Conservation (phyloP, 78 protist species). For the Dictyostelium firmibasis region DNA sequence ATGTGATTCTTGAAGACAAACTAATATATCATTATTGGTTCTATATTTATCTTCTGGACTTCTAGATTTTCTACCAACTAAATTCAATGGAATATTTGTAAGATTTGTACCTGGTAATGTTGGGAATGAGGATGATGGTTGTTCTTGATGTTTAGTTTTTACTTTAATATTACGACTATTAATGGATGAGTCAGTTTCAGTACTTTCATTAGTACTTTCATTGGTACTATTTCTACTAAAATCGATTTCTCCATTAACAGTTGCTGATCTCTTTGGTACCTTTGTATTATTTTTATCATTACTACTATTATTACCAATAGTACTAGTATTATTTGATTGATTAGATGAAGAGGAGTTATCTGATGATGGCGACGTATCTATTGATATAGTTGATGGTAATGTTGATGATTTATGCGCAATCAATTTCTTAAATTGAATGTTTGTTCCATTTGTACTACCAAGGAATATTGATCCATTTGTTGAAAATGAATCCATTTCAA, state of each 20-base stretch:
- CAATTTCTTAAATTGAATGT: background rate
- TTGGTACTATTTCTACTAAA: background rate
- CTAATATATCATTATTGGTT: background rate
- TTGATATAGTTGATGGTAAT: background rate
- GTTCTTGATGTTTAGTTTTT: background rate
- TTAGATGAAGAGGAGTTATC: no score
- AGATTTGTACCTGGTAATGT: constrained; percentile 1
- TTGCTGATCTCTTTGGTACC: background rate
- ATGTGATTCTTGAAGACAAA: background rate
- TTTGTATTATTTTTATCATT: background rate
- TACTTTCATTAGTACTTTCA: background rate
- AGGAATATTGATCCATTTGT: background rate
- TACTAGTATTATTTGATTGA: background rate
- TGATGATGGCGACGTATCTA: background rate
- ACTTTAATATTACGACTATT: background rate
- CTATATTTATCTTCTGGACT: background rate
- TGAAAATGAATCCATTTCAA: background rate
- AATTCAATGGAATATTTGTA: constrained; percentile 2
- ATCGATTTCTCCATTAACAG: background rate
- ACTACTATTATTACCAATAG: background rate
- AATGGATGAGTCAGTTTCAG: background rate
- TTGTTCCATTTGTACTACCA: background rate
- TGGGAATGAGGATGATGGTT: background rate
- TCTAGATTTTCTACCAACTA: background rate
- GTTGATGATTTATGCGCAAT: background rate